Conservation (phyloP, 164 flowering plant species). For the Magnolia sinica region DNA sequence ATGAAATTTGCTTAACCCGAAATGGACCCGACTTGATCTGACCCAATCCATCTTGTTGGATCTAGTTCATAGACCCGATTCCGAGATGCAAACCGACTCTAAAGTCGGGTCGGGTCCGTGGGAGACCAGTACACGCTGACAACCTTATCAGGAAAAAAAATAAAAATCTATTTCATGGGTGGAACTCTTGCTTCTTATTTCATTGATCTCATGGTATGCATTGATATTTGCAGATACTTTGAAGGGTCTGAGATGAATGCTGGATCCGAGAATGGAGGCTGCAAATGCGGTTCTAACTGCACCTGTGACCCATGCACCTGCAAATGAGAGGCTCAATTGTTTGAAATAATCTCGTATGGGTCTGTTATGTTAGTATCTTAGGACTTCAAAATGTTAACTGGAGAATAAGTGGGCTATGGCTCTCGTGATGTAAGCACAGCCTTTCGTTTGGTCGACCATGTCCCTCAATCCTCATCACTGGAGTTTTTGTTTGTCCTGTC, state of each 20-base stretch:
- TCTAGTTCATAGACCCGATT: too few relatives aligned
- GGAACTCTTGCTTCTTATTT: background rate
- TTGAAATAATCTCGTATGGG: background rate
- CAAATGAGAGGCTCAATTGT: constrained; percentile 20
- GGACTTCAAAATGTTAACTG: background rate
- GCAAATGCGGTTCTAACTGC: constrained; percentile 33
- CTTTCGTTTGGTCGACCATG: background rate
- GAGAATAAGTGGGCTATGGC: background rate
- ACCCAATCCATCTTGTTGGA: too few relatives aligned
- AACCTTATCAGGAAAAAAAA: too few relatives aligned
- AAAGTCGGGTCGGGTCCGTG: too few relatives aligned
- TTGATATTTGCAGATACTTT: constrained; percentile 7
- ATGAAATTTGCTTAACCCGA: too few relatives aligned
- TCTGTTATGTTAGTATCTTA: background rate
- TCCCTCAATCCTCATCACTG: background rate
- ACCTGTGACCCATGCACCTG: constrained; percentile 34
- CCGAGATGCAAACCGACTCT: too few relatives aligned
- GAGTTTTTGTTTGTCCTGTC: background rate
- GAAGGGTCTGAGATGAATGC: constrained; percentile 21
- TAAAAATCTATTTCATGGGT: background rate
- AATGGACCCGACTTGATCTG: too few relatives aligned
- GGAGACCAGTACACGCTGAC: background rate
- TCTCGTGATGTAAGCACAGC: background rate
- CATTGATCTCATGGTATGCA: background rate
- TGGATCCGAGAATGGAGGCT: constrained; percentile 23